Evolutionary conservation across 2,329 filamentous ascomycete genomes (phyloP), one percentile per base, ranked within the genome.

Genomic region (Capronia americana): DNA sequence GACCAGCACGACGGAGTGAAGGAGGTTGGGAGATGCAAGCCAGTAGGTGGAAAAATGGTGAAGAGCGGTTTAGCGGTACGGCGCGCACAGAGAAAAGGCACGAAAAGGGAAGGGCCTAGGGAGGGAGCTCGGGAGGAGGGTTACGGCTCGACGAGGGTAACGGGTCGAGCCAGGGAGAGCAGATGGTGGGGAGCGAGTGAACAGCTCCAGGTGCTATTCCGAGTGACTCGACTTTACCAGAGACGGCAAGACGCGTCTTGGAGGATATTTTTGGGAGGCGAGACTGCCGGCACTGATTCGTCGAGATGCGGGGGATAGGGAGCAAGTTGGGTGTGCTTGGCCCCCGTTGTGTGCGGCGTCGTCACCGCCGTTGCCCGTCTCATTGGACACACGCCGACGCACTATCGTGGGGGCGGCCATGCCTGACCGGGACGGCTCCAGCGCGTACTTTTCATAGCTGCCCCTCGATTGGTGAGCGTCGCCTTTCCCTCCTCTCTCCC

Each of bases 391-490:
- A 17, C 14, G 12, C 1, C 17, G n/a, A 26, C 41, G 57, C 55
- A 46, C 32, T 17, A 20, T 50, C 44, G 62, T 63, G 66, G 59
- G 61, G 63, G 59, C 59, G 66, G 60, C 66, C 66, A 32, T 48
- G 20, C 55, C 63, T 55, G 66, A 60, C 62, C 61, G 34, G 55
- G 44, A 61, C 50, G 50, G 65, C 63, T 66, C 57, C 64, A 63
- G 68, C 68, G 68, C 68, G 68, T 70, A 70, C 60, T 68, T 63
- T 66, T 61, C 63, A 69, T 69, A 67, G 65, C 54, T 51, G 50
- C 23, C 44, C 62, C 41, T 61, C 60, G 7, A 69, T 69, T 69
- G 68, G 68, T 34, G 34, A 32, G 6, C 0, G n/a, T 3, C 8
- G 34, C 32, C 30, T 46, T 44, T 24, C n/a, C 58, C 50, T n/a